A percentile compares a stretch with the other conserved stretches of the same genome.
phyloP scores from a whole-genome alignment of 257 asterid species.

The Cynanchum wilfordii region DNA sequence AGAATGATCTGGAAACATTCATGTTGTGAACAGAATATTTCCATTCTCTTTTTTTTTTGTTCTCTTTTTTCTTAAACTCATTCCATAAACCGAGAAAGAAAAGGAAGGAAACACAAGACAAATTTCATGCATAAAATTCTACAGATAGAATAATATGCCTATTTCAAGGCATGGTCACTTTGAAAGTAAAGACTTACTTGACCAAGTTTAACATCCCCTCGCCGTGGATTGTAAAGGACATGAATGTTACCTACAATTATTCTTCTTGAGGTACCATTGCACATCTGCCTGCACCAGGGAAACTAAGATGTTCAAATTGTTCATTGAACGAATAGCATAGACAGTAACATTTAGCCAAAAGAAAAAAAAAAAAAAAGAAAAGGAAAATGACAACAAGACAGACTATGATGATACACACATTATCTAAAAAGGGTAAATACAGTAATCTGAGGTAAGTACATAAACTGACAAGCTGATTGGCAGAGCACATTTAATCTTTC shows the following conservation, averaged over 20 bases:
- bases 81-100: neutral
- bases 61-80: neutral
- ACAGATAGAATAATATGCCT: neutral
- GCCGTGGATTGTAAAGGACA: slow-evolving; percentile 33
- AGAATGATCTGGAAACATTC: neutral
- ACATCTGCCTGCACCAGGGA: slow-evolving; percentile 33
- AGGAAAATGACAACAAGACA: too few species aligned
- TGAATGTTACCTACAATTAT: slow-evolving; percentile 36
- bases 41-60: neutral
- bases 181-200: slow-evolving; percentile 25
- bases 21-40: neutral
- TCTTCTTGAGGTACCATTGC: slow-evolving; percentile 27
- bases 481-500: neutral
- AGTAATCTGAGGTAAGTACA: neutral
- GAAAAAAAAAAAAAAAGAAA: neutral
- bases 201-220: slow-evolving; percentile 39
- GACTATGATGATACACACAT: neutral
- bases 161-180: neutral
- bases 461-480: neutral
- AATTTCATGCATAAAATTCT: neutral
- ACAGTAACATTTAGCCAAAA: neutral
- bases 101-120: neutral
- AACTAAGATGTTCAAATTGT: slow-evolving; percentile 18
- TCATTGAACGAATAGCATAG: neutral
- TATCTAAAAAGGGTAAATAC: neutral